phyloP scores from a whole-genome alignment of 495 filamentous ascomycete species.

The Aspergillus asperescens region DNA sequence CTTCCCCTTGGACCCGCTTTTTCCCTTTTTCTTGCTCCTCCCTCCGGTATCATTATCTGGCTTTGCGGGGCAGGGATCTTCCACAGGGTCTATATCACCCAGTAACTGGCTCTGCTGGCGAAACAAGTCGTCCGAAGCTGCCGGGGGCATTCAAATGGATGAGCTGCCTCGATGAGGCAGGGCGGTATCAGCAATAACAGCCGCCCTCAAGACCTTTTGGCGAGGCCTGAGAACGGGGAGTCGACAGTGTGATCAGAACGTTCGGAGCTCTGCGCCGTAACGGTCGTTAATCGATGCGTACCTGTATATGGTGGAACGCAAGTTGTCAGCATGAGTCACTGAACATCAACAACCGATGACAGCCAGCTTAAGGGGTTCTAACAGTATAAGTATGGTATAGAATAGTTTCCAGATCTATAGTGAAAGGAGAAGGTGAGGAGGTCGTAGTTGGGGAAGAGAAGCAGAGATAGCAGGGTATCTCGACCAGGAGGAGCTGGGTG shows the following conservation, averaged over 20 bases:
- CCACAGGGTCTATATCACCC: constrained; percentile 32
- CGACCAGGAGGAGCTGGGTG: constrained; percentile 11
- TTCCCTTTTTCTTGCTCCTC: constrained; percentile 46
- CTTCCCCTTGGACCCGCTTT: constrained; percentile 35
- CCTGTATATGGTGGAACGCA: constrained; percentile 9
- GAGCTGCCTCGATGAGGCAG: constrained; percentile 31
- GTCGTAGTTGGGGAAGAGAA: background rate
- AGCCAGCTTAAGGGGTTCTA: background rate
- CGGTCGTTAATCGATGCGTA: background rate
- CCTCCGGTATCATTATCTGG: constrained; percentile 40
- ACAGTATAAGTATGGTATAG: background rate
- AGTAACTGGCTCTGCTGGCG: constrained; percentile 40
- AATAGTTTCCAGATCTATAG: background rate
- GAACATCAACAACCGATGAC: background rate
- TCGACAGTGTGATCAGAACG: constrained; percentile 11
- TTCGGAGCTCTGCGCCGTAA: background rate
- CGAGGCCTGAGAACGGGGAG: constrained; percentile 37
- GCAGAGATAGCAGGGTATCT: constrained; percentile 17
- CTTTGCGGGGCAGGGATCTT: constrained; percentile 22
- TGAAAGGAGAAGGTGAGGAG: background rate
- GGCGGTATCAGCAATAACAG: constrained; percentile 9
- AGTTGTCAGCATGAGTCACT: constrained; percentile 21
- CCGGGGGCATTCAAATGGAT: constrained; percentile 45
- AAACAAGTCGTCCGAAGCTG: constrained; percentile 43
- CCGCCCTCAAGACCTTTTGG: constrained; percentile 36